Evolutionary conservation across 1,139 yeast species (phyloP), one percentile per base, ranked within the genome.

Genomic region (Pichia sp.): DNA sequence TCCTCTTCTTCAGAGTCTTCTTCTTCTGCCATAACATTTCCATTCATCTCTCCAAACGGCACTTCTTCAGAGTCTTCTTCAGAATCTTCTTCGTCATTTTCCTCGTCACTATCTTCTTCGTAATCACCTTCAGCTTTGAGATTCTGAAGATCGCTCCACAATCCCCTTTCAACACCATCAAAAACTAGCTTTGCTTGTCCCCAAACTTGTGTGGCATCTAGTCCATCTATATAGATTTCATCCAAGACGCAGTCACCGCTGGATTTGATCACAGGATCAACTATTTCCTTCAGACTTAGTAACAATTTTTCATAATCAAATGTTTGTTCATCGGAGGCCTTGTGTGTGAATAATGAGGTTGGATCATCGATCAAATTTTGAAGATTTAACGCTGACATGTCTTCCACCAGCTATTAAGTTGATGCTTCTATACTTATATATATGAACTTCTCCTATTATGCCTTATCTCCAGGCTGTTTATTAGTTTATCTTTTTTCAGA

Each of bases 151-250:
- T 73, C 72, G 8, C 74, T 77, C 60, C 76, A 74, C 62, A 84
- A 64, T 53, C 87, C 72, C 54, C 76, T 75, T 48, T 82, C 81
- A 29, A 84, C 83, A 4, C 84, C 84, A 56, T 87, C 93, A 47
- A 90, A 75, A 32, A 93, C 85, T 74, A 93, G 79, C 70, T 87
- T 89, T 3, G 90, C 85, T 70, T 93, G 98, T 53, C 95, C 96
- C 89, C 92, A 93, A 0, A 93, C 92, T 68, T 93, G 98, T 45
- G 87, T 81, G 15, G 96, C 85, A 68, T 89, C 97, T 56, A 93
- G 75, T 0, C 97, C 98, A 53, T 90, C 95, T 30, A 87, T 78
- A 63, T 85, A 84, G 31, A 93, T 77, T 67, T 89, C 90, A 69
- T 92, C 96, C 42, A 93, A 45, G 26, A 59, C 59, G 40, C 56